Evolutionary conservation across 371 early-diverging fungal genomes (phyloP), one percentile per base, ranked within the genome.

Genomic region (Mucor velutinosus): DNA sequence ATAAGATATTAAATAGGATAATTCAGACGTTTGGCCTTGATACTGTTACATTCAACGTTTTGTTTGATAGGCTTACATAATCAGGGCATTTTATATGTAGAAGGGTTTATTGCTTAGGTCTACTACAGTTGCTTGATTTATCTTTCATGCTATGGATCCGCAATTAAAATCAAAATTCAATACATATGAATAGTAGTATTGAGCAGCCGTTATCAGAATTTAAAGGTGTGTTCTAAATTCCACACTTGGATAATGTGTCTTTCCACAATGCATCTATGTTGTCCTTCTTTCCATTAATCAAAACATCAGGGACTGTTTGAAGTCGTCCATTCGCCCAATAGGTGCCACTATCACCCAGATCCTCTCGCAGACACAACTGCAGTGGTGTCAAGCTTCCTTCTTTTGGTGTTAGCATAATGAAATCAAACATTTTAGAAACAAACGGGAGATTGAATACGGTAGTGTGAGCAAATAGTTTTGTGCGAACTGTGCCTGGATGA

Each of bases 401-500:
- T 21, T 68, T 74, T 30, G 81, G 79, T 14, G 83, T 62, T 3
- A 80, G 47, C 81, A 83, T 77, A 33, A 80, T 78, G 32, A 74
- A 74, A 58, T 78, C 72, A 67, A 80, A 79, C 0, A 80, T 1
- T 17, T 33, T 60, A 0, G 69, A 64, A 1, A 79, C 47, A 8
- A 77, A 29, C 1, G 70, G 66, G 5, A 79, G 29, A 2, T 60
- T 72, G 59, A 80, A 80, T 14, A 80, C 39, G 0, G 73, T 67
- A 1, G 83, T 77, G 41, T 77, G 75, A 6, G 73, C 51, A 58
- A 80, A 83, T 49, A 83, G 23, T 11, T 67, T 63, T 4, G 83
- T 83, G 7, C 79, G 71, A 2, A 83, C 83, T 2, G 78, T 77
- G 0, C 83, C 83, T 7, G 83, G 83, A 69, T 83, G 83, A 56